Evolutionary conservation across 257 asterid species (phyloP).

Genomic region (Nicotiana obtusifolia): DNA sequence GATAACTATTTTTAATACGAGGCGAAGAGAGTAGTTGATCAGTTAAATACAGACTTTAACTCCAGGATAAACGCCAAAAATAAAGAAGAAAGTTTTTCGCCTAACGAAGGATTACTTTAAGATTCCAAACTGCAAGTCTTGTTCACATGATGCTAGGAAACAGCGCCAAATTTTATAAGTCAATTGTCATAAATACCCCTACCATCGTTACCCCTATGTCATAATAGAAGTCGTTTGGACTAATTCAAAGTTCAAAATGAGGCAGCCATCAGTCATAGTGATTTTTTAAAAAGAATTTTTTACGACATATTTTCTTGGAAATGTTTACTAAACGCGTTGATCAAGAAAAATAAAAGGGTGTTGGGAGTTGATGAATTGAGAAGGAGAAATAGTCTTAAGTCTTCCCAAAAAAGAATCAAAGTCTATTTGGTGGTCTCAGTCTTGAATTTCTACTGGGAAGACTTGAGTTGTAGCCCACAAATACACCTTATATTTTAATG

Average conservation of each 20-base stretch:
- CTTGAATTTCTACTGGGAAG: not conserved
- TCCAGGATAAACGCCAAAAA: not conserved
- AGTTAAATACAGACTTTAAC: not conserved
- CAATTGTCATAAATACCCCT: conserved; percentile 1
- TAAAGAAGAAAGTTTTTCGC: not conserved
- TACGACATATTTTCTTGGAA: not conserved
- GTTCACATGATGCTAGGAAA: conserved; percentile 2
- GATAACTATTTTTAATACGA: too few relatives aligned
- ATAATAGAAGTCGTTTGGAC: not conserved
- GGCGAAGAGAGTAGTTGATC: not conserved
- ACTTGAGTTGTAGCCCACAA: not conserved
- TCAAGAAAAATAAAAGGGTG: not conserved
- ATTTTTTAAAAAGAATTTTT: not conserved
- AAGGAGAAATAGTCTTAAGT: not conserved
- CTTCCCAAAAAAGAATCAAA: not conserved
- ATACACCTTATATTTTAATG: not conserved
- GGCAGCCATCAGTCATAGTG: not conserved
- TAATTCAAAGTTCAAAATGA: conserved; percentile 3
- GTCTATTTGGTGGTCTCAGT: conserved; percentile 2
- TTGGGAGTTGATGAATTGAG: not conserved
- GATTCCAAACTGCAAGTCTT: not conserved
- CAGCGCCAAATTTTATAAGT: conserved; percentile 1
- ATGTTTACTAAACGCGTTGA: conserved; percentile 19
- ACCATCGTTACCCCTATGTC: not conserved
- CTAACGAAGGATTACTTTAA: not conserved